Conservation (phyloP, 768 basidiomycete species). For the Daedalea quercina region DNA sequence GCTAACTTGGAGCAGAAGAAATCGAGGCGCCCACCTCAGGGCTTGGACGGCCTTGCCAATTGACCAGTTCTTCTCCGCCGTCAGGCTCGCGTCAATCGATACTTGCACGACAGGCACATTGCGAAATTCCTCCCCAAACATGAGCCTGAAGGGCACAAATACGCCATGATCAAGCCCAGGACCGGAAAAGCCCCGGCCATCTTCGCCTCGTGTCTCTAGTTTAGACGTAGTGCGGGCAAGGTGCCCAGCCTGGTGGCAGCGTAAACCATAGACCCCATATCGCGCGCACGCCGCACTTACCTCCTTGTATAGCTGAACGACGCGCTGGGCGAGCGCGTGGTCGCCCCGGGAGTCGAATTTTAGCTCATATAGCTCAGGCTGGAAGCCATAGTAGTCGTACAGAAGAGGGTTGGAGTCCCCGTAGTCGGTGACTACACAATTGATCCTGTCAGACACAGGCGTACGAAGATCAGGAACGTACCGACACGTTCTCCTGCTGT, state of each 20-base stretch:
- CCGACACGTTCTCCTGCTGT: constrained; percentile 51
- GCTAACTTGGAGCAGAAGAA: neutral
- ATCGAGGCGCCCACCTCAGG: constrained; percentile 38
- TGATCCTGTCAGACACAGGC: neutral
- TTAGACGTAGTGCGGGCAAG: constrained; percentile 41
- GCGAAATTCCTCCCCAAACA: constrained; percentile 64
- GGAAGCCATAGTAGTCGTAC: constrained; percentile 72
- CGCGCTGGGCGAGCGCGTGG: constrained; percentile 43
- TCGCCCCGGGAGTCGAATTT: constrained; percentile 68
- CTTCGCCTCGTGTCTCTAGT: constrained; percentile 51
- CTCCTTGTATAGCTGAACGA: constrained; percentile 55
- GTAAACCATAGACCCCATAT: neutral
- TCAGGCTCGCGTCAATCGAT: constrained; percentile 55
- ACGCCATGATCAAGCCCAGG: constrained; percentile 76
- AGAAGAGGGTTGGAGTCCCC: constrained; percentile 69
- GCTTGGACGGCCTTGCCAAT: constrained; percentile 54
- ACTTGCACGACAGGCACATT: constrained; percentile 67
- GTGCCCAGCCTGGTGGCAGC: constrained; percentile 39
- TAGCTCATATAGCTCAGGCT: constrained; percentile 47
- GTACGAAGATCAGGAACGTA: constrained; percentile 19
- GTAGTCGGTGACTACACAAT: constrained; percentile 57
- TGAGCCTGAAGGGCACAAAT: constrained; percentile 70
- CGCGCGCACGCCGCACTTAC: constrained; percentile 22
- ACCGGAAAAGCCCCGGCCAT: constrained; percentile 58
- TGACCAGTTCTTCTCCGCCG: constrained; percentile 56